Evolutionary conservation across 2,329 filamentous ascomycete genomes (phyloP).

Genomic region (Fusarium praegraminearum): DNA sequence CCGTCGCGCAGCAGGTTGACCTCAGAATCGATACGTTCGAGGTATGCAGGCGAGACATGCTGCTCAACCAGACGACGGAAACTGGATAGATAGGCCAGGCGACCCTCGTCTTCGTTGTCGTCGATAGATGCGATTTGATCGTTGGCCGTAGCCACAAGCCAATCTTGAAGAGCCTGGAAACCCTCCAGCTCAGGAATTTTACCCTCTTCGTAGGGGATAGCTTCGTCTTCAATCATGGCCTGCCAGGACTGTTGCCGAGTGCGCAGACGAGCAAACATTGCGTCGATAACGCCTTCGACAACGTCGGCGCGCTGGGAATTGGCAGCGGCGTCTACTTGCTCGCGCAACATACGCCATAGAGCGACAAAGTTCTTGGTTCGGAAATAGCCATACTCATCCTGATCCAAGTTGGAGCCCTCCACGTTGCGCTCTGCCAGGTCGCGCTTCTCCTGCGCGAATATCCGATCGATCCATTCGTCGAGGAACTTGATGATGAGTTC

Average conservation of each 20-base stretch:
- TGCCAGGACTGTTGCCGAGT: conserved; percentile 88
- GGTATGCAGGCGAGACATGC: conserved; percentile 82
- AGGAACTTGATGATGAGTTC: conserved; percentile 95
- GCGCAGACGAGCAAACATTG: conserved; percentile 91
- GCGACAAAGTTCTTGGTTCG: conserved; percentile 92
- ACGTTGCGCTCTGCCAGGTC: conserved; percentile 83
- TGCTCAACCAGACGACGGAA: conserved; percentile 88
- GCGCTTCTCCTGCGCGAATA: conserved; percentile 83
- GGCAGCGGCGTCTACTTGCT: conserved; percentile 87
- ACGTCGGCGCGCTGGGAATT: conserved; percentile 90
- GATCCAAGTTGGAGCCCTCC: conserved; percentile 81
- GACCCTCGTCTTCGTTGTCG: conserved; percentile 81
- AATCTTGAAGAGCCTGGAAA: conserved; percentile 89
- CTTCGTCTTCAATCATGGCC: conserved; percentile 87
- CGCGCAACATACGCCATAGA: conserved; percentile 96
- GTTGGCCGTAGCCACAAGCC: conserved; percentile 96
- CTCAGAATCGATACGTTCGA: conserved; percentile 79
- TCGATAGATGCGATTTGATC: conserved; percentile 99
- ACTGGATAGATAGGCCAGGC: conserved; percentile 84
- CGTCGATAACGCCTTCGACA: conserved; percentile 92
- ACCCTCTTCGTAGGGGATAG: conserved; percentile 74
- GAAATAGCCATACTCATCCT: conserved; percentile 89
- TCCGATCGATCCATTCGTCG: conserved; percentile 97
- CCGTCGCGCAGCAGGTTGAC: conserved; percentile 83
- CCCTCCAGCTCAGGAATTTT: conserved; percentile 69